A percentile compares a stretch with the other conserved stretches of the same genome.
Conservation (phyloP, 345 rosid genomes). For the thale cress (Arabidopsis thaliana) region DNA sequence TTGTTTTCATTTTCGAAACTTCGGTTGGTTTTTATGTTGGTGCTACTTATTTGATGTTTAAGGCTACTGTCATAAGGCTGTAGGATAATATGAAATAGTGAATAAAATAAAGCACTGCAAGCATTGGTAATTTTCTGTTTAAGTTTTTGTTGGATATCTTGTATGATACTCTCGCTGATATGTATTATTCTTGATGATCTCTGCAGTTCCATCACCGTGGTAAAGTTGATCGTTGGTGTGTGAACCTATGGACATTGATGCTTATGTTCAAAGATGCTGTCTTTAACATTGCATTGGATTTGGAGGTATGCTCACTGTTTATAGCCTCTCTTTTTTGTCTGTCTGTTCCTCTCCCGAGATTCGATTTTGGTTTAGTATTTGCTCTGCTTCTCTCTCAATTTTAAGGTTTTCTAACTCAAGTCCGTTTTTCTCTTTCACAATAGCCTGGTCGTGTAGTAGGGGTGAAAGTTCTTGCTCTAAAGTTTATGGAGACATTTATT, state of each 20-base stretch:
- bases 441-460: conserved; percentile 85
- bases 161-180: conserved; percentile 7
- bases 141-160: conserved; percentile 15
- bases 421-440: conserved; percentile 42
- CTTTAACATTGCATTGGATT: conserved; percentile 57
- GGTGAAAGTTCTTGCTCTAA: conserved; percentile 75
- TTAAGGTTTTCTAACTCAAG: conserved; percentile 27
- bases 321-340: conserved; percentile 21
- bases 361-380: conserved; percentile 29
- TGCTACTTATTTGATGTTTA: conserved; percentile 14
- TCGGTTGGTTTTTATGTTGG: neutral
- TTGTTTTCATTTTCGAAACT: conserved; percentile 7
- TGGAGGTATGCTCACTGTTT: conserved; percentile 61
- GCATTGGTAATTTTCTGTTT: neutral
- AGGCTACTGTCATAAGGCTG: conserved; percentile 2
- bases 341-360: neutral
- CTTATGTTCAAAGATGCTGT: conserved; percentile 77
- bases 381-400: conserved; percentile 17
- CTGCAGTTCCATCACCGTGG: conserved; percentile 64
- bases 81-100: too few species aligned
- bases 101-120: too few species aligned
- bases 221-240: conserved; percentile 77
- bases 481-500: conserved; percentile 85
- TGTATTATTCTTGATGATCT: conserved; percentile 34
- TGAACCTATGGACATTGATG: conserved; percentile 88